These are phyloP conservation scores for Phyllosticta citriasiana DNA, from an alignment of 2,329 filamentous ascomycete species.

Conservation along the genomic window DNA sequence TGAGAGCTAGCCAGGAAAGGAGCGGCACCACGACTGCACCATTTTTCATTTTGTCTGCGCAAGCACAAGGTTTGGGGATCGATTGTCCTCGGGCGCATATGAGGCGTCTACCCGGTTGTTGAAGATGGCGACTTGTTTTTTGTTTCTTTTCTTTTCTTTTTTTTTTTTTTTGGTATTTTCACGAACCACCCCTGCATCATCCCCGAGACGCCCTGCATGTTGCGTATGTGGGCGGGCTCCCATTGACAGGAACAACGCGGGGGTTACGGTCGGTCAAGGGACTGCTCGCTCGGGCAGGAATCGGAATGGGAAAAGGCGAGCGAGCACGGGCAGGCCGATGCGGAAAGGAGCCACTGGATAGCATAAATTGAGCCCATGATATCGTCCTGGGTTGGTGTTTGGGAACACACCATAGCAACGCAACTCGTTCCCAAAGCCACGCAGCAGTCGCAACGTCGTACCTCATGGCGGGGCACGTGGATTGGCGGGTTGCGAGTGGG, in stretches of 20 bases:
- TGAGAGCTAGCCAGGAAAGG: background rate
- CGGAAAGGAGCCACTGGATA: background rate
- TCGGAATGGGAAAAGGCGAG: background rate
- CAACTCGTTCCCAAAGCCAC: background rate
- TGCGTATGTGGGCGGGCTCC: background rate
- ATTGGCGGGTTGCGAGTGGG: background rate
- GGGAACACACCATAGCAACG: background rate
- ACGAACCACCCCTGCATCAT: background rate
- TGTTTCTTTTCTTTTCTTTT: background rate
- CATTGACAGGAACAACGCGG: background rate
- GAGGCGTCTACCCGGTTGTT: background rate
- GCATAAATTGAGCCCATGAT: background rate
- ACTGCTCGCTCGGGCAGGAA: background rate
- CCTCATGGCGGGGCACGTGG: background rate
- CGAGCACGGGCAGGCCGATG: background rate
- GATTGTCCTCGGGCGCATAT: background rate
- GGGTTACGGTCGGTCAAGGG: background rate
- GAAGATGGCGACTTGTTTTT: background rate
- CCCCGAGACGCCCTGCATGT: background rate
- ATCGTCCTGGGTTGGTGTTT: background rate
- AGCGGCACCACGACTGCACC: background rate
- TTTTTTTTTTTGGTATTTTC: background rate
- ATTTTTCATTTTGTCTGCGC: background rate
- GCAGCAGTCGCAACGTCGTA: background rate
- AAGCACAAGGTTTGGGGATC: background rate